phyloP scores from a whole-genome alignment of 1,284 basidiomycete species.

The Termitomyces sp. region DNA sequence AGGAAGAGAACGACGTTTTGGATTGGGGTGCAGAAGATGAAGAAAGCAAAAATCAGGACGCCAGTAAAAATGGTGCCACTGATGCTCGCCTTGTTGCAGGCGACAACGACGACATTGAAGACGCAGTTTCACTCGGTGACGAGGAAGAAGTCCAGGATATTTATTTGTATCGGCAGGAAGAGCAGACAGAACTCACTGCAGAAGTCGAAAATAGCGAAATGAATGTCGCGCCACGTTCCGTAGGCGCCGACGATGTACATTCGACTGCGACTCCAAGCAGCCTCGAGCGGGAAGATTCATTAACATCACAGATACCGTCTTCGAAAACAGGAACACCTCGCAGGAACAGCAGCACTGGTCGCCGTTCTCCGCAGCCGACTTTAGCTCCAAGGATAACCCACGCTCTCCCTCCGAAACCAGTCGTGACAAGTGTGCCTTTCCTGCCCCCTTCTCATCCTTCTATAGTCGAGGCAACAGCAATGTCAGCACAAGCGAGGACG shows the following conservation, averaged over 20 bases:
- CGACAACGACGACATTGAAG: conserved; percentile 50
- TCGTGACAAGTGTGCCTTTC: conserved; percentile 47
- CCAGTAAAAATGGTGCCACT: conserved; percentile 18
- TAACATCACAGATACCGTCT: conserved; percentile 10
- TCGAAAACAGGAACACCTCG: conserved; percentile 17
- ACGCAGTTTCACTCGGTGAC: conserved; percentile 64
- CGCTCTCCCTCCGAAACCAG: conserved; percentile 69
- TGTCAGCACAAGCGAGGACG: conserved; percentile 35
- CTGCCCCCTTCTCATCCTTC: conserved; percentile 51
- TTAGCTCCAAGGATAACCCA: conserved; percentile 44
- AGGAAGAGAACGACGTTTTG: conserved; percentile 61
- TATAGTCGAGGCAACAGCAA: conserved; percentile 54
- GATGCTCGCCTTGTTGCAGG: conserved; percentile 15
- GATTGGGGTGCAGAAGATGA: conserved; percentile 77
- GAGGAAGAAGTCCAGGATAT: conserved; percentile 56
- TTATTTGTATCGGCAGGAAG: conserved; percentile 21
- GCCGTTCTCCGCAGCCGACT: conserved; percentile 18
- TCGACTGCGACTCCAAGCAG: conserved; percentile 10
- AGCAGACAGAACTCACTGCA: background rate
- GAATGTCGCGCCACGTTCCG: conserved; percentile 6
- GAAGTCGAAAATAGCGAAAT: conserved; percentile 2
- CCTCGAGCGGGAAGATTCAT: conserved; percentile 14
- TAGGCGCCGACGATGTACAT: conserved; percentile 5
- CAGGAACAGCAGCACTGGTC: conserved; percentile 8
- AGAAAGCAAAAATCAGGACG: conserved; percentile 32